Percentiles rank a stretch among this genome's conserved stretches.
Evolutionary conservation across 1,139 yeast species (phyloP).

Genomic region (Sugiyamaella pinicola): DNA sequence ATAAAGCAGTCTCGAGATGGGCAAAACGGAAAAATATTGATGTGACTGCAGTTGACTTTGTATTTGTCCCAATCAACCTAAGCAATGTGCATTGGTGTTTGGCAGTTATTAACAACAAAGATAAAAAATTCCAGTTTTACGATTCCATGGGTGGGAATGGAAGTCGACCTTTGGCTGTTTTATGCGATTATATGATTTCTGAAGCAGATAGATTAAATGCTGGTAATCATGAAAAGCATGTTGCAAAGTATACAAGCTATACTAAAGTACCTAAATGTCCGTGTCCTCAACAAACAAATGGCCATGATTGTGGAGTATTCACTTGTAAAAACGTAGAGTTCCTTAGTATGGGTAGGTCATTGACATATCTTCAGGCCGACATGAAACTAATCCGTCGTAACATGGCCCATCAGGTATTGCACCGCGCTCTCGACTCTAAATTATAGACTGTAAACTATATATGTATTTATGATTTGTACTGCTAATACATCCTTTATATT

Average conservation of each 20-base stretch:
- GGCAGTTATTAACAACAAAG: slow-evolving; percentile 69
- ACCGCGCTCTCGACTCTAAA: slow-evolving; percentile 15
- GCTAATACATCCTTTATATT: no score
- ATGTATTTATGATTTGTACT: not conserved
- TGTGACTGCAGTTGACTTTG: slow-evolving; percentile 61
- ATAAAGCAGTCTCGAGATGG: slow-evolving; percentile 85
- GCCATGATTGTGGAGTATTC: slow-evolving; percentile 94
- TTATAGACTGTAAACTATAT: slow-evolving; percentile 8
- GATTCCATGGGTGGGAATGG: slow-evolving; percentile 75
- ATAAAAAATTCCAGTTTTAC: slow-evolving; percentile 62
- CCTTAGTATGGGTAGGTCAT: slow-evolving; percentile 50
- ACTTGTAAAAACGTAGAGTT: slow-evolving; percentile 77
- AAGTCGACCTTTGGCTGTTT: slow-evolving; percentile 51
- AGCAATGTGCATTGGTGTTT: slow-evolving; percentile 91
- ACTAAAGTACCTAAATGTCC: slow-evolving; percentile 33
- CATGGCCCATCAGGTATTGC: slow-evolving; percentile 58
- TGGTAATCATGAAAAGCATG: slow-evolving; percentile 44
- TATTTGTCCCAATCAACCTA: slow-evolving; percentile 83
- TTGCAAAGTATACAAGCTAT: slow-evolving; percentile 34
- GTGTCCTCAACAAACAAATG: slow-evolving; percentile 88
- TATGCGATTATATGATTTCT: slow-evolving; percentile 51
- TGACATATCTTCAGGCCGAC: slow-evolving; percentile 66
- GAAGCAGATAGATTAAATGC: slow-evolving; percentile 39
- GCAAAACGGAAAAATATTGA: slow-evolving; percentile 78
- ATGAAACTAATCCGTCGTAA: slow-evolving; percentile 68